phyloP scores from a whole-genome alignment of 192 early-diverging fungal species.

The Coemansia sp. region DNA sequence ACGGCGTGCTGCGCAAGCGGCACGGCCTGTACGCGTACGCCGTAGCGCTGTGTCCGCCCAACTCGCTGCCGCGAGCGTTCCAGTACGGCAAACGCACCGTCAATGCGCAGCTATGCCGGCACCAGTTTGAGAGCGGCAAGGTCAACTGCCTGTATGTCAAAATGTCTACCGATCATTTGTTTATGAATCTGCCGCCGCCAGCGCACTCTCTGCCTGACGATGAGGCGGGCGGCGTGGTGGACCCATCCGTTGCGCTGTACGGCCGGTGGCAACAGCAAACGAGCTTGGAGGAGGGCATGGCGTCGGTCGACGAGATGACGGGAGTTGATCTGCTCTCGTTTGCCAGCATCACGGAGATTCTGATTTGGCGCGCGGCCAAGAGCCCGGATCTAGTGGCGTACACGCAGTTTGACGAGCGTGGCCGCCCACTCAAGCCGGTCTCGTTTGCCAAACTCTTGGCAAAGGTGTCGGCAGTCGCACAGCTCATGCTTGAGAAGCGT shows the following conservation, averaged over 20 bases:
- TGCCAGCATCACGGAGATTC: conserved; percentile 62
- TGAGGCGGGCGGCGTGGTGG: neutral
- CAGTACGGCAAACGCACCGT: conserved; percentile 65
- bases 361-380: conserved; percentile 66
- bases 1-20: conserved; percentile 51
- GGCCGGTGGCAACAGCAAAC: conserved; percentile 63
- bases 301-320: conserved; percentile 67
- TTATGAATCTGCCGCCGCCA: conserved; percentile 59
- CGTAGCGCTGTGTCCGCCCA: conserved; percentile 55
- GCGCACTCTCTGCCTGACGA: conserved; percentile 45
- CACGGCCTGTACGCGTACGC: conserved; percentile 65
- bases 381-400: conserved; percentile 64
- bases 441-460: conserved; percentile 66
- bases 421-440: conserved; percentile 59
- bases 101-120: conserved; percentile 62
- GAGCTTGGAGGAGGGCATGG: conserved; percentile 59
- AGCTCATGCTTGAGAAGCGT: conserved; percentile 58
- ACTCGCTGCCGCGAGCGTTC: conserved; percentile 63
- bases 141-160: conserved; percentile 54
- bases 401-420: conserved; percentile 55
- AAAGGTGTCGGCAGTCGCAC: conserved; percentile 63
- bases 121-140: conserved; percentile 60
- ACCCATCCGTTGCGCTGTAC: conserved; percentile 38
- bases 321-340: conserved; percentile 66
- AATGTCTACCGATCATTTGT: conserved; percentile 57